These are phyloP conservation scores for Saccharomycopsis lassenensis DNA, from an alignment of 805 yeast genomes.

Conservation along the genomic window DNA sequence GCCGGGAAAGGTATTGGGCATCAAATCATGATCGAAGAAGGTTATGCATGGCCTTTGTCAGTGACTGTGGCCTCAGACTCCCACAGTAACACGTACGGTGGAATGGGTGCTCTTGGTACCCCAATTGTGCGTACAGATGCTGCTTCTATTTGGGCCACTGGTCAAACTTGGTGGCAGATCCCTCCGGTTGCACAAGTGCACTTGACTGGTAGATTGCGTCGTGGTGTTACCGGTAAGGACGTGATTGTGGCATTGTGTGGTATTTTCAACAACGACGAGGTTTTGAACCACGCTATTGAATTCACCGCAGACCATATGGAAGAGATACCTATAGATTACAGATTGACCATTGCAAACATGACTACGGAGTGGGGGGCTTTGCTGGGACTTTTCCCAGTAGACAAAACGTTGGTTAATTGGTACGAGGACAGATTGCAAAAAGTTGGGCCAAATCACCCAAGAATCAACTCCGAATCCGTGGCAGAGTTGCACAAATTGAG, in stretches of 20 bases:
- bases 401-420: conserved; percentile 64
- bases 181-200: conserved; percentile 97
- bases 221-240: conserved; percentile 92
- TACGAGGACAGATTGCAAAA: conserved; percentile 49
- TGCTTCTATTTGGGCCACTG: conserved; percentile 99
- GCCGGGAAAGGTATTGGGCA: conserved; percentile 99
- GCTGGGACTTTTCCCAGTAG: conserved; percentile 96
- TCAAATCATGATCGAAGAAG: conserved; percentile 98
- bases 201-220: conserved; percentile 67
- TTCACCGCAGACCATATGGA: conserved; percentile 76
- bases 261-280: conserved; percentile 82
- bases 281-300: conserved; percentile 86
- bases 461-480: conserved; percentile 58
- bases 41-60: conserved; percentile 92
- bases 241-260: conserved; percentile 96
- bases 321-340: conserved; percentile 63
- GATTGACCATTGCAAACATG: conserved; percentile 93
- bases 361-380: conserved; percentile 99
- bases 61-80: conserved; percentile 95
- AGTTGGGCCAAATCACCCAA: conserved; percentile 49
- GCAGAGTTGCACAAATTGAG: conserved; percentile 33
- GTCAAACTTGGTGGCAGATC: conserved; percentile 99
- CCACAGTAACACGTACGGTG: conserved; percentile 97
- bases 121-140: conserved; percentile 98
- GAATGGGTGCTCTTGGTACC: conserved; percentile 90